A percentile compares a stretch with the other conserved stretches of the same genome.
Evolutionary conservation across 768 basidiomycete species (phyloP).

Genomic region (Mycena galericulata): DNA sequence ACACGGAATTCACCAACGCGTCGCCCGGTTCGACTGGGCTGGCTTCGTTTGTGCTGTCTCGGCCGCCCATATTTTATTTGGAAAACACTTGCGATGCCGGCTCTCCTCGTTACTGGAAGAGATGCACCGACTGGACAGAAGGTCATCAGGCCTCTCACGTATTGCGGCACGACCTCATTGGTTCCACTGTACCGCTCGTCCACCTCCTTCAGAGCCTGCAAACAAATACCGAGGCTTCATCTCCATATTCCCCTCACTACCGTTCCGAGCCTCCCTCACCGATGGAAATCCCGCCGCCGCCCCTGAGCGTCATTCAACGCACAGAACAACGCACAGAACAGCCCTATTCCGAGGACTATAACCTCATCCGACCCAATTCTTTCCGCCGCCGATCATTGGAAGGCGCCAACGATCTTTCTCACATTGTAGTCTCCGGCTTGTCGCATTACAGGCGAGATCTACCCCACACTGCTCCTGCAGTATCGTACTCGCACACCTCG

Average conservation of each 20-base stretch:
- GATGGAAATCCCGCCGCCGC: conserved; percentile 56
- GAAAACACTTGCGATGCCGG: conserved; percentile 58
- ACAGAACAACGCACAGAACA: conserved; percentile 45
- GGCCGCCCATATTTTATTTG: conserved; percentile 76
- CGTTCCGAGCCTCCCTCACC: conserved; percentile 46
- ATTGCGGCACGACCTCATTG: conserved; percentile 73
- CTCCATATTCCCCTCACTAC: conserved; percentile 51
- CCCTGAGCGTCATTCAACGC: conserved; percentile 46
- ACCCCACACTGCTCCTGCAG: conserved; percentile 40
- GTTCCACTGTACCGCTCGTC: conserved; percentile 70
- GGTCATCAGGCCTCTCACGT: conserved; percentile 73
- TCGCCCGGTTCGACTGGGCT: conserved; percentile 64
- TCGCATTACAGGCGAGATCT: conserved; percentile 35
- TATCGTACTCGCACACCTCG: conserved; percentile 35
- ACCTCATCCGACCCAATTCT: conserved; percentile 14
- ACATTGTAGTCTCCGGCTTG: conserved; percentile 30
- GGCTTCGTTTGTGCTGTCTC: conserved; percentile 73
- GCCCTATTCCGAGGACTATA: conserved; percentile 42
- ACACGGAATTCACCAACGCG: conserved; percentile 67
- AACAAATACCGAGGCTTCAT: conserved; percentile 46
- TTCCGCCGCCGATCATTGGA: conserved; percentile 29
- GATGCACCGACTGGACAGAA: conserved; percentile 83
- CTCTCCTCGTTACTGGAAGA: conserved; percentile 65
- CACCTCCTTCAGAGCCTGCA: conserved; percentile 65
- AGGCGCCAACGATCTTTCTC: conserved; percentile 23